Conservation (phyloP, 2,329 filamentous ascomycete species). For the Ilyonectria mors-panacis region DNA sequence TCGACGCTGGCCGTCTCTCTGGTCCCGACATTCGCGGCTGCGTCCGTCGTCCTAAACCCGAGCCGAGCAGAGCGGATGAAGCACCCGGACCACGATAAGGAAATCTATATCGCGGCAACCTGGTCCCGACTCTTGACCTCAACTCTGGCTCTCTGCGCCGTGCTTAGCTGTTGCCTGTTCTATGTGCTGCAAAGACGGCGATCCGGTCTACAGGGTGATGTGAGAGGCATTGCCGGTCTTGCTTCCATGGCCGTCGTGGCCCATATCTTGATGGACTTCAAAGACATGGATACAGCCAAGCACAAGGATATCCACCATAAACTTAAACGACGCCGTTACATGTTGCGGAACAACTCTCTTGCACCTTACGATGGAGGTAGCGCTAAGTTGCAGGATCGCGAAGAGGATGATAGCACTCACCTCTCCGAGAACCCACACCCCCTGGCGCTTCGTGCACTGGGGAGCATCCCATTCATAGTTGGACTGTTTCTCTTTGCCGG, state of each 20-base stretch:
- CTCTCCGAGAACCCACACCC: slow-evolving; percentile 76
- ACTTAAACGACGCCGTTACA: slow-evolving; percentile 77
- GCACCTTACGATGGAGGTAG: slow-evolving; percentile 73
- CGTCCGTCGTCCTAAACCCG: slow-evolving; percentile 71
- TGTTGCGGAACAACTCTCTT: slow-evolving; percentile 78
- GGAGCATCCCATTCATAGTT: slow-evolving; percentile 72
- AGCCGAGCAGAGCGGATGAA: slow-evolving; percentile 60
- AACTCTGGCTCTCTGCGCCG: slow-evolving; percentile 70
- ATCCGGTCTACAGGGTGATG: slow-evolving; percentile 77
- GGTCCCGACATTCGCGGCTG: slow-evolving; percentile 78
- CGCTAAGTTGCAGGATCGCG: slow-evolving; percentile 56
- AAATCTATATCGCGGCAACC: slow-evolving; percentile 67
- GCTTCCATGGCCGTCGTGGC: slow-evolving; percentile 82
- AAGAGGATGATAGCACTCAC: slow-evolving; percentile 65
- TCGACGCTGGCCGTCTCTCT: slow-evolving; percentile 77
- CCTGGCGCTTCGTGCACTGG: slow-evolving; percentile 74
- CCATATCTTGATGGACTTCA: slow-evolving; percentile 82
- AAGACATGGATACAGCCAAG: slow-evolving; percentile 77
- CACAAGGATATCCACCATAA: slow-evolving; percentile 77
- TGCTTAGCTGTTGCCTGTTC: slow-evolving; percentile 71
- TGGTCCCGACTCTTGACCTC: slow-evolving; percentile 75
- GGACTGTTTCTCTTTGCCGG: slow-evolving; percentile 70
- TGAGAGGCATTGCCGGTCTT: slow-evolving; percentile 80
- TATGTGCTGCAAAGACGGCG: slow-evolving; percentile 73
- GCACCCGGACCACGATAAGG: slow-evolving; percentile 63